Evolutionary conservation across 306 rosid species (phyloP).

Genomic region (Rosa rugosa): DNA sequence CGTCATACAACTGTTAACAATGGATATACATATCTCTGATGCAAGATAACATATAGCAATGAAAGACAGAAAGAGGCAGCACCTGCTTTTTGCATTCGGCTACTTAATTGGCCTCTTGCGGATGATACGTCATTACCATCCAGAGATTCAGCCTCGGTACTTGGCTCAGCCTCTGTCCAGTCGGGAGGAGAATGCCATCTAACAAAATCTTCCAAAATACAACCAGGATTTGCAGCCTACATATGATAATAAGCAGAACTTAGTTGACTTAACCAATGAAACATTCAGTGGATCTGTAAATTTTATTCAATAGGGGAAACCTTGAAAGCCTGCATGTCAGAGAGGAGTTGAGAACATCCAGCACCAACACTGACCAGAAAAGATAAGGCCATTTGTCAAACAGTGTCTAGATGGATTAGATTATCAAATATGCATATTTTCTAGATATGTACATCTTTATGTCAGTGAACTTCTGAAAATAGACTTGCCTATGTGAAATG

Average conservation of each 20-base stretch:
- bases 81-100: constrained; percentile 99
- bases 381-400: constrained; percentile 42
- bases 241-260: constrained; percentile 26
- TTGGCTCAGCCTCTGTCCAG: constrained; percentile 73
- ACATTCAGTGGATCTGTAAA: constrained; percentile 19
- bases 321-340: constrained; percentile 99
- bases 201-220: constrained; percentile 97
- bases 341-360: constrained; percentile 98
- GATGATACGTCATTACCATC: constrained; percentile 46
- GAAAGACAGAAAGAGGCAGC: constrained; percentile 16
- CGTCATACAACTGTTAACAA: constrained; percentile 11
- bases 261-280: constrained; percentile 14
- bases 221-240: constrained; percentile 99
- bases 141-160: constrained; percentile 42
- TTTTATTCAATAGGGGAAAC: constrained; percentile 41
- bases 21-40: constrained; percentile 5
- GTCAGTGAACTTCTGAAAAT: not conserved
- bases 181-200: constrained; percentile 99
- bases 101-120: constrained; percentile 78
- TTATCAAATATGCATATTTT: not conserved
- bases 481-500: constrained; percentile 11
- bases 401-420: constrained; percentile 14
- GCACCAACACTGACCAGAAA: constrained; percentile 90
- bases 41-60: constrained; percentile 32
- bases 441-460: not conserved